These are phyloP conservation scores for Piper betle DNA, from an alignment of 164 flowering plant genomes.

Conservation along the genomic window DNA sequence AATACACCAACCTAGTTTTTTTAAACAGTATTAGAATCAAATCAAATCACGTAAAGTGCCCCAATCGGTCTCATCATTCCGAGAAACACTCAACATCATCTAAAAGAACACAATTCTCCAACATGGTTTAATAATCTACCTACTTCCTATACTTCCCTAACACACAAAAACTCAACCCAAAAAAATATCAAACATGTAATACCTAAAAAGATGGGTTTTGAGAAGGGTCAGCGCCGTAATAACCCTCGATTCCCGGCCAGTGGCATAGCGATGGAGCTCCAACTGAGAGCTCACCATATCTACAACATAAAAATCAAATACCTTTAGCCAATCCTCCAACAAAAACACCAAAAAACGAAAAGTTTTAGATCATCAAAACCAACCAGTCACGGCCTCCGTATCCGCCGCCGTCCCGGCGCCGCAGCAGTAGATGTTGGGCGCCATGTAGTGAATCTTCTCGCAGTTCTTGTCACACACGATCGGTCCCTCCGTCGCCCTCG, in stretches of 20 bases:
- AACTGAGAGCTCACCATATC: conserved; percentile 98
- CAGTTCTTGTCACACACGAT: conserved; percentile 90
- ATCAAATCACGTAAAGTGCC: too few relatives aligned
- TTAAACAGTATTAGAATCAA: too few relatives aligned
- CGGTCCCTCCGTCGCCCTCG: conserved; percentile 94
- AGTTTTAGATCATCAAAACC: background rate
- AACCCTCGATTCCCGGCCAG: conserved; percentile 88
- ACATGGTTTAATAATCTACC: too few relatives aligned
- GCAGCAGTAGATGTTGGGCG: conserved; percentile 94
- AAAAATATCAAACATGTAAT: background rate
- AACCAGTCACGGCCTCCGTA: conserved; percentile 97
- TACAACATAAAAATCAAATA: conserved; percentile 8
- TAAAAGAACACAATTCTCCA: too few relatives aligned
- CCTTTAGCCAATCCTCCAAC: background rate
- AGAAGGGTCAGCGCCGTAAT: conserved; percentile 78
- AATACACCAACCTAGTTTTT: too few relatives aligned
- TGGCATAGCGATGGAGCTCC: conserved; percentile 76
- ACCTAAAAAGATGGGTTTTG: conserved; percentile 89
- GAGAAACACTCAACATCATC: too few relatives aligned
- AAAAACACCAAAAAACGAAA: background rate
- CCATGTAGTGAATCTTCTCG: conserved; percentile 97
- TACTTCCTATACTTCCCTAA: too few relatives aligned
- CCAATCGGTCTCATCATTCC: too few relatives aligned
- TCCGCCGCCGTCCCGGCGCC: conserved; percentile 99
- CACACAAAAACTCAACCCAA: background rate